Base-by-base conservation (phyloP, 345 rosid genomes). In the Sisymbrium irio region DNA sequence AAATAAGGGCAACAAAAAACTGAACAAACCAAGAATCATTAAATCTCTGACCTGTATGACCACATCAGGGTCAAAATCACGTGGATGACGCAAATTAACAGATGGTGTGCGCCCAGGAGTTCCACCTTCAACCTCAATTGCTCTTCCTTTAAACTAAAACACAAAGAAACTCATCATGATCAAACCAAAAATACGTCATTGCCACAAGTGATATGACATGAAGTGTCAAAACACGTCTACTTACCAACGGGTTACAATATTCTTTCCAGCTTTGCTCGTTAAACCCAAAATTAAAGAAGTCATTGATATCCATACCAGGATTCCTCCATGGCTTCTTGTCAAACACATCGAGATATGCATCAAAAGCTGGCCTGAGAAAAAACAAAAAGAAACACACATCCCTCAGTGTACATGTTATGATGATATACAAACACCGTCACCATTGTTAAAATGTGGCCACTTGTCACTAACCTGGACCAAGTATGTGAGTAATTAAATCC, bases 241-340 rank as follows among this genome's bases (percentile, higher is more conserved):
- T 73, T 82, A 89, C 96, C 85, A 85, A 37, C 28, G 80, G 81
- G 41, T 67, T 82, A 68, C 92, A 84, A 73, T 89, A 89, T 7
- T 67, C 75, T 74, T 78, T 86, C 97, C 97, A 88, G 61, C 86
- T 83, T 40, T 83, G 84, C 74, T 86, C 91, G 35, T 82, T 72
- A 37, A 92, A 77, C 44, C 90, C 89, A n/a, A 82, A 92, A 71
- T 89, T 92, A 73, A 88, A 89, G 62, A 80, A 92, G 74, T 84
- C 86, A 54, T 83, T 80, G 9, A 78, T 56, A 80, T 85, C 82
- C 7, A 55, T 80, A 36, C 86, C 86, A 30, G 82, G 84, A 74
- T 62, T 54, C 72, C 82, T 84, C 96, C 96, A 88, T 37, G 85
- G 86, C 73, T 82, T 92, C 62, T 78, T 88, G 78, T 78, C 80